Evolutionary conservation across 2,329 filamentous ascomycete species (phyloP), one percentile per base, ranked within the genome.

Genomic region (Plectosphaerella sp.): DNA sequence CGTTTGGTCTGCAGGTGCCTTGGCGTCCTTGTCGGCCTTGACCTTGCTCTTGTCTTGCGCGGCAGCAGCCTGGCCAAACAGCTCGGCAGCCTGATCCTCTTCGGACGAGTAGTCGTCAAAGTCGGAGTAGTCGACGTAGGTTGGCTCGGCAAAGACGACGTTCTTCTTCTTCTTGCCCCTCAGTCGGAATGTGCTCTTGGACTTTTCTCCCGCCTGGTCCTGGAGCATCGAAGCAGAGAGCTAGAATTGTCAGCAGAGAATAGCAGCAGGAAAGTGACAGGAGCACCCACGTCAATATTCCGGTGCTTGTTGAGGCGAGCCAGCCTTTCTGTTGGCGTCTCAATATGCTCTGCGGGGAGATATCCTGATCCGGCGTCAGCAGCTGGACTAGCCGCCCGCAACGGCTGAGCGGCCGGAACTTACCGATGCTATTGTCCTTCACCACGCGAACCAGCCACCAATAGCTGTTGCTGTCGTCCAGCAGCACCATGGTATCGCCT

Each of bases 361-460:
- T 99, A 99, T 43, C 93, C 93, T 96, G 55, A 20, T 49, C 57
- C 61, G 55, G 28, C 28, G 64, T 69, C 46, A 64, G 57, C 22
- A 24, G 39, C 25, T 36, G 9, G 24, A 48, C 18, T 14, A 24
- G 3, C 28, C 18, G 28, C 18, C 35, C 12, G 41, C 15, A 12
- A 5, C 50, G 42, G 16, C 18, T 12, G 8, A 28, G 10, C 28
- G 28, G 4, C 28, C 28, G 28, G 28, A 39, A 61, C 74, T 52
- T 68, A 85, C 80, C 83, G 69, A 99, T 99, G 67, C 91, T 97
- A 68, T 89, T 95, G 71, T 99, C 94, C 70, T 97, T 97, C 50
- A 97, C 92, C 45, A 99, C 89, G 58, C 93, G 83, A 14, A 99
- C 94, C 55, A 99, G 82, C 94, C 94, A 99, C 94, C 94, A 99